Evolutionary conservation across 805 yeast species (phyloP).

Genomic region (Candida boidinii): DNA sequence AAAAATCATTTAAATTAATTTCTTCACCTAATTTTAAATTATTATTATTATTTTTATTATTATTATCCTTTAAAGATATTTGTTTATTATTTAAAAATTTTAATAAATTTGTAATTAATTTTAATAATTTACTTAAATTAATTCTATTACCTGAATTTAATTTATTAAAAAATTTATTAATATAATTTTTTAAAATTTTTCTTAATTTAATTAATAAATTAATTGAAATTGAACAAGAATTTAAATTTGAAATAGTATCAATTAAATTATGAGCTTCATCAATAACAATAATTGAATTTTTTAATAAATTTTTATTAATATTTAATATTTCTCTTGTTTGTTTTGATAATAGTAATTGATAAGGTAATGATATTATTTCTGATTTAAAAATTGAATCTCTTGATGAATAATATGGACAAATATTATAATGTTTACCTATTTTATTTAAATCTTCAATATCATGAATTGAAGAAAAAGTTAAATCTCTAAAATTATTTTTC

Average conservation of each 20-base stretch:
- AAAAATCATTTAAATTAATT: slow-evolving; percentile 42
- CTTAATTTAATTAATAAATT: slow-evolving; percentile 38
- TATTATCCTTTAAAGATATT: slow-evolving; percentile 19
- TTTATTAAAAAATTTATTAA: slow-evolving; percentile 49
- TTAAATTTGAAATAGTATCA: slow-evolving; percentile 64
- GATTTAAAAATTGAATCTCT: slow-evolving; percentile 47
- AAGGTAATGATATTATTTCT: slow-evolving; percentile 80
- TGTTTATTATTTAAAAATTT: slow-evolving; percentile 35
- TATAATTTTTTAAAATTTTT: slow-evolving; percentile 44
- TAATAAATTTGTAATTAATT: slow-evolving; percentile 43
- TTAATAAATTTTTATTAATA: slow-evolving; percentile 48
- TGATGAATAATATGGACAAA: slow-evolving; percentile 80
- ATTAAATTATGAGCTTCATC: slow-evolving; percentile 91
- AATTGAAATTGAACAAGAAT: slow-evolving; percentile 51
- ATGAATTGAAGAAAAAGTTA: slow-evolving; percentile 44
- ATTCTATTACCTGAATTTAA: slow-evolving; percentile 67
- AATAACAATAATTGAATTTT: slow-evolving; percentile 62
- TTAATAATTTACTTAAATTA: slow-evolving; percentile 54
- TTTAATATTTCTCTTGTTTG: slow-evolving; percentile 51
- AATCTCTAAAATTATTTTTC: slow-evolving; percentile 40
- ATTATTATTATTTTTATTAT: too few relatives aligned
- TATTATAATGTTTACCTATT: slow-evolving; percentile 45
- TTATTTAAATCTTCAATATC: slow-evolving; percentile 74
- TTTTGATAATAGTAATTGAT: slow-evolving; percentile 63
- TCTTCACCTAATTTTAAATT: too few relatives aligned